phyloP scores from a whole-genome alignment of 2,329 filamentous ascomycete genomes.

The Mollisia scopiformis region DNA sequence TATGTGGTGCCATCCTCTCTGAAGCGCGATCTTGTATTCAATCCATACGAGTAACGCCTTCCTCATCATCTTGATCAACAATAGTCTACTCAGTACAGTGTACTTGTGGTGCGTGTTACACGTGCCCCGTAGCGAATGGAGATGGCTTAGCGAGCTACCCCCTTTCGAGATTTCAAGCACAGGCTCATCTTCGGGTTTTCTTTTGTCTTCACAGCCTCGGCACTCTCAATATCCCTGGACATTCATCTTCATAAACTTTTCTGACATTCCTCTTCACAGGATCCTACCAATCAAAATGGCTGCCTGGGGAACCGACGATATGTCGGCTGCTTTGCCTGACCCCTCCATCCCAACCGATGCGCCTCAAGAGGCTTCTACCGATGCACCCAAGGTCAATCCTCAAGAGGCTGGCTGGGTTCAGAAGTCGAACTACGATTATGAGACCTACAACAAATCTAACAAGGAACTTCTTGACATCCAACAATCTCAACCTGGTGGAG shows the following conservation, averaged over 20 bases:
- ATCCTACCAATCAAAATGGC: conserved; percentile 3
- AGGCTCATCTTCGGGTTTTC: neutral
- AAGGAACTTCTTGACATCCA: conserved; percentile 30
- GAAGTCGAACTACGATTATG: conserved; percentile 35
- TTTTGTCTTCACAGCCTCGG: neutral
- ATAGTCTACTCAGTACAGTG: neutral
- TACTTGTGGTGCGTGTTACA: neutral
- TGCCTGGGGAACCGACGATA: conserved; percentile 28
- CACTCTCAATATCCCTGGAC: neutral
- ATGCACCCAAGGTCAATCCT: conserved; percentile 21
- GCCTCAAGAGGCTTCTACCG: conserved; percentile 1
- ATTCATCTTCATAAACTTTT: neutral
- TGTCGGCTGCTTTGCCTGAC: conserved; percentile 39
- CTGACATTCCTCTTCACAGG: neutral
- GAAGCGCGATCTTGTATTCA: neutral
- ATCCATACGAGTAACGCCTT: neutral
- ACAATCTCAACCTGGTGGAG: conserved; percentile 2
- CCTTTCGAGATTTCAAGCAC: neutral
- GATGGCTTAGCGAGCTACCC: neutral
- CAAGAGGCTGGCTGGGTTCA: conserved; percentile 37
- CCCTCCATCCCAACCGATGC: conserved; percentile 8
- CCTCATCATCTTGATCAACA: neutral
- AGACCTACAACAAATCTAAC: conserved; percentile 31
- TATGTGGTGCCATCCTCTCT: neutral
- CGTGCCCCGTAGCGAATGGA: no score